Evolutionary conservation across 2,329 filamentous ascomycete genomes (phyloP), one percentile per base, ranked within the genome.

Genomic region (Fusarium succisae): DNA sequence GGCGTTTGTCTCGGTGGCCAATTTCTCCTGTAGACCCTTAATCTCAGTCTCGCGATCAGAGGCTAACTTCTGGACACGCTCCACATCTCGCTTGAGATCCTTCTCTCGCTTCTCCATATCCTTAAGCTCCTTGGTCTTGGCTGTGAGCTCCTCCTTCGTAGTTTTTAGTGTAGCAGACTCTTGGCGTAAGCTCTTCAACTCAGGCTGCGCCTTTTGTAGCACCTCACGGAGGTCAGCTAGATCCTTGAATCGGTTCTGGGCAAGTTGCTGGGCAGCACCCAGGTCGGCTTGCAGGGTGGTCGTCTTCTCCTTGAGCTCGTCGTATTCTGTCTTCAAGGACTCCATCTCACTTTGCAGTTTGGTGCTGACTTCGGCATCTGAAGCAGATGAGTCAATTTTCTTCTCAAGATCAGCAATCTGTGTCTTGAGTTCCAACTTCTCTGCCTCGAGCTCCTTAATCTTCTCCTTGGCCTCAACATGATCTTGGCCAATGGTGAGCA

Each of bases 161-260:
- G 86, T 86, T 81, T 94, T 95, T 39, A 98, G 86, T 45, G 91
- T 89, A 1, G 90, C 89, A 37, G 93, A 91, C 77, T 98, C 95
- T 55, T 92, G 90, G 13, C 94, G 91, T 26, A 98, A 86, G 50
- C 86, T 91, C 80, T 92, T 93, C 30, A 98, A 85, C 82, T 99
- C 96, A 0, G 94, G 93, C 79, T 98, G 95, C 2, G 93, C 89
- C 80, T 96, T 97, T 74, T 95, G 92, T 37, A 98, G 83, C 6
- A 95, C 87, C 70, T 96, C 93, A 26, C 92, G 89, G 51, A 98
- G 85, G 35, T 97, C 93, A 0, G 91, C 92, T 4, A 98, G 85
- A 68, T 98, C 95, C 81, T 95, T 97, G 85, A 95, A 98, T 37
- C 96, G 89, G 22, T 90, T 92, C 69, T 97, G 92, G 1, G 96